Conservation (phyloP, 2,329 filamentous ascomycete genomes). For the Ambrosiella cleistominuta region DNA sequence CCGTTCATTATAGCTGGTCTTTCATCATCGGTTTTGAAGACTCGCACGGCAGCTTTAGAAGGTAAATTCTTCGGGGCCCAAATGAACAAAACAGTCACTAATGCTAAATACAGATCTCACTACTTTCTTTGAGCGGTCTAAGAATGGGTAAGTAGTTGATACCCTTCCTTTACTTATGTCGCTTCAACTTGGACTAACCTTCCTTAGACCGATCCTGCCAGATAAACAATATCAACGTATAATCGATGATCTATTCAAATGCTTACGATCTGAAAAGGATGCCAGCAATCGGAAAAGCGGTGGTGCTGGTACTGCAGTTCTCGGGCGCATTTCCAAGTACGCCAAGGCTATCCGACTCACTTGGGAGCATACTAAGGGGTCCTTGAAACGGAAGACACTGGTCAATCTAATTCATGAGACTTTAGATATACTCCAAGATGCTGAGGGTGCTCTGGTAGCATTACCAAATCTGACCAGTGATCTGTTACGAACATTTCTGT, state of each 20-base stretch:
- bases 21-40: slow-evolving; percentile 17
- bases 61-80: slow-evolving; percentile 17
- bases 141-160: slow-evolving; percentile 21
- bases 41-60: slow-evolving; percentile 25
- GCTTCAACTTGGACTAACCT: background rate
- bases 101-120: slow-evolving; percentile 20
- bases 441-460: slow-evolving; percentile 44
- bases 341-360: slow-evolving; percentile 55
- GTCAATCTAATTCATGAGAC: slow-evolving; percentile 67
- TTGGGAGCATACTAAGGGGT: slow-evolving; percentile 49
- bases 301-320: slow-evolving; percentile 30
- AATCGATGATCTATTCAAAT: slow-evolving; percentile 63
- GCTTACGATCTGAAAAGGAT: slow-evolving; percentile 48
- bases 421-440: slow-evolving; percentile 49
- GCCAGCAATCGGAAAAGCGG: slow-evolving; percentile 38
- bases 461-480: slow-evolving; percentile 45
- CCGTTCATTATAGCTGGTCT: slow-evolving; percentile 1
- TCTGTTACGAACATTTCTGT: slow-evolving; percentile 59
- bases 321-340: slow-evolving; percentile 45
- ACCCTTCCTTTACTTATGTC: background rate
- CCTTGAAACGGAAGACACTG: slow-evolving; percentile 60
- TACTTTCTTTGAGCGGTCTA: slow-evolving; percentile 22
- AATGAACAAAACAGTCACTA: background rate
- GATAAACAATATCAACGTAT: slow-evolving; percentile 70
- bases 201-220: slow-evolving; percentile 28